These are phyloP conservation scores for Raddia guianensis DNA, from an alignment of 176 grass and related monocot genomes.

Conservation along the genomic window DNA sequence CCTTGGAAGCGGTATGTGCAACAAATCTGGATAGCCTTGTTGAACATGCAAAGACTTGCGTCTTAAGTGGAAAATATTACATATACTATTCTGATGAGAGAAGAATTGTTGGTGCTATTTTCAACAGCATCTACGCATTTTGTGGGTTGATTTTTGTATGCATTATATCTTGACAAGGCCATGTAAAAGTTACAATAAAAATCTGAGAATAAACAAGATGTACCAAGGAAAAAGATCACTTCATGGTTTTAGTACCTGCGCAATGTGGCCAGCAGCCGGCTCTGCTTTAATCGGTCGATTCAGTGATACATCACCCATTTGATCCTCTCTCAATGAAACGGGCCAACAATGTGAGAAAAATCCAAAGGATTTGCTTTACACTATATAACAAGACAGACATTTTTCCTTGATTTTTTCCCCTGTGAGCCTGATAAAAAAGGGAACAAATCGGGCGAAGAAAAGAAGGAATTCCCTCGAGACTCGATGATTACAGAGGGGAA, in stretches of 20 bases:
- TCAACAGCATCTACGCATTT: conserved; percentile 79
- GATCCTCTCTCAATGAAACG: background rate
- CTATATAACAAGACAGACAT: background rate
- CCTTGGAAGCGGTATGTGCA: conserved; percentile 89
- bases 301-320: conserved; percentile 48
- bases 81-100: conserved; percentile 65
- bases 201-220: conserved; percentile 5
- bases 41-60: conserved; percentile 88
- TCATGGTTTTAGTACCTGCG: conserved; percentile 15
- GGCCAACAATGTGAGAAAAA: background rate
- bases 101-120: conserved; percentile 70
- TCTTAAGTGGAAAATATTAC: conserved; percentile 76
- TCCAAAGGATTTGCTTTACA: background rate
- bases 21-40: conserved; percentile 86
- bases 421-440: background rate
- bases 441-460: conserved; percentile 1
- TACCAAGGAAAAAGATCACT: background rate
- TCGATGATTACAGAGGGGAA: background rate
- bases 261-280: conserved; percentile 29
- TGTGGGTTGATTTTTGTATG: conserved; percentile 56
- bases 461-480: background rate
- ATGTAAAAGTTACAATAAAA: background rate
- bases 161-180: too few relatives aligned
- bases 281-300: conserved; percentile 36
- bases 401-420: background rate